Conservation (phyloP, 2,329 filamentous ascomycete species). For the Penicillium sp. region DNA sequence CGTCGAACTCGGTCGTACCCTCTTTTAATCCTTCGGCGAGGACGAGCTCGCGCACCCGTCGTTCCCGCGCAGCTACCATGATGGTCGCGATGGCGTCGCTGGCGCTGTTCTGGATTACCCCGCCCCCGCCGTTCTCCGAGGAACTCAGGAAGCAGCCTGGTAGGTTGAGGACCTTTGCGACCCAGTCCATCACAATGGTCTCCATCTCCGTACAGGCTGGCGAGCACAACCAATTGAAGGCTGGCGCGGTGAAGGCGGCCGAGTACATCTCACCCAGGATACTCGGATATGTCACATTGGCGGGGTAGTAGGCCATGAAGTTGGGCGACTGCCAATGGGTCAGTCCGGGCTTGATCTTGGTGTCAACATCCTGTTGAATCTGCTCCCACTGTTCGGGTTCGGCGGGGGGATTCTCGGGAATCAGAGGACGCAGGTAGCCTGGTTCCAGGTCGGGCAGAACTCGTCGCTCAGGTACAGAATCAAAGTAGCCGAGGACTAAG, state of each 20-base stretch:
- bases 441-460: conserved; percentile 75
- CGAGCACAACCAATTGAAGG: conserved; percentile 96
- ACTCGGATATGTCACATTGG: conserved; percentile 69
- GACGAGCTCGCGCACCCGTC: conserved; percentile 60
- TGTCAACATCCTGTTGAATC: conserved; percentile 77
- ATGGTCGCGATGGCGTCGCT: conserved; percentile 81
- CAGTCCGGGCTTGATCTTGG: conserved; percentile 82
- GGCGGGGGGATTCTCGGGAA: conserved; percentile 63
- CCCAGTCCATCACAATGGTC: conserved; percentile 88
- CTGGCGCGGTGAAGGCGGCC: conserved; percentile 78
- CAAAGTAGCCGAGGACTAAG: conserved; percentile 76
- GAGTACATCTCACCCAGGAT: conserved; percentile 92
- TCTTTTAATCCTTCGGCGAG: conserved; percentile 45
- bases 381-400: conserved; percentile 64
- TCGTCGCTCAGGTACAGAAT: conserved; percentile 61
- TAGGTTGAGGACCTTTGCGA: conserved; percentile 67
- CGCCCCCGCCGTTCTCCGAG: conserved; percentile 62
- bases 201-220: conserved; percentile 90
- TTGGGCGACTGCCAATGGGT: conserved; percentile 94
- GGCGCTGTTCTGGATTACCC: conserved; percentile 89
- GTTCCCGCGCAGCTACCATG: conserved; percentile 80
- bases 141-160: conserved; percentile 69
- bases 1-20: conserved; percentile 56
- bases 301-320: conserved; percentile 95
- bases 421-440: conserved; percentile 74